Evolutionary conservation across 345 rosid species (phyloP), one percentile per base, ranked within the genome.

Genomic region (Linum lewisii): DNA sequence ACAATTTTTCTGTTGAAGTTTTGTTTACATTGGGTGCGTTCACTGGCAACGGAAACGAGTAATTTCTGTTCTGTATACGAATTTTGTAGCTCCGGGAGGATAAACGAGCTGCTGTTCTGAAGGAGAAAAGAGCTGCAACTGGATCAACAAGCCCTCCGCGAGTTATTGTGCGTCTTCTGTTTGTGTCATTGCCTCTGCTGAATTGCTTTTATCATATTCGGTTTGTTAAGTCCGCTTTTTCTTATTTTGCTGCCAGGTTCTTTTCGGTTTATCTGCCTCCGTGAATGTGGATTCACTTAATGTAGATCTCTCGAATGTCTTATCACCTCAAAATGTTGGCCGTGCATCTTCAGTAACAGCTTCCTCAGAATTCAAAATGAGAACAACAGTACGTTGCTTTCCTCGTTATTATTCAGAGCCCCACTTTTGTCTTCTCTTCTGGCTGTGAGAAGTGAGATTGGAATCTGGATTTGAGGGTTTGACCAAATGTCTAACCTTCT

Each of bases 261-360:
- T 92, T 63, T 88, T 85, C 69, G 88, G 90, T 21, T 96, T 91
- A 50, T 85, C 88, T 42, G 82, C 78, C 52, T 78, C 82, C 0
- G 90, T 69, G 66, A 69, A 84, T 53, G 14, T 86, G 32, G 76
- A 77, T 74, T 78, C 90, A 19, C 77, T 87, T 10, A 71, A 82
- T 24, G 79, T 81, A 49, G 95, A 83, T 75, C 66, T 91, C 36
- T 61, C 80, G 37, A 74, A 66, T 58, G 52, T 80, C 49, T 68
- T 84, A 50, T 78, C 84, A 2, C 21, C 74, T 51, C 86, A 77
- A 60, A 74, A 62, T 36, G 61, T 59, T 37, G 75, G 80, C 18
- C 67, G 38, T 64, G 34, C 59, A 37, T 65, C 81, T 52, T 68
- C 91, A 51, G 84, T 89, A 2, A 82, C 80, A 62, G 76, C 83